Base-by-base conservation (phyloP, 1,284 basidiomycete genomes). In the Ustilago nuda region DNA sequence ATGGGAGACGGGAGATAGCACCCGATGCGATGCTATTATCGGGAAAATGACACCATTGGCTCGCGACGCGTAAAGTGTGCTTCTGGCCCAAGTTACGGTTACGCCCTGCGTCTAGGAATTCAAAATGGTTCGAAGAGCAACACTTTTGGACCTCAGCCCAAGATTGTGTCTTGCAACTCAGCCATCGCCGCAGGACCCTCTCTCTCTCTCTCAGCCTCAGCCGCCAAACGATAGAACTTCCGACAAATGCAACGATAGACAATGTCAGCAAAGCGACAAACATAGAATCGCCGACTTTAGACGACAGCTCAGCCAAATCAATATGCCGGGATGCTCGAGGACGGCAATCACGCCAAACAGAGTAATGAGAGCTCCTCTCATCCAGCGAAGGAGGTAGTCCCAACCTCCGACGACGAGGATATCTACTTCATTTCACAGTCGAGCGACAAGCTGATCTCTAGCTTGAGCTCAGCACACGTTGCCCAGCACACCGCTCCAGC, bases 391-490 rank as follows among this genome's bases (percentile, higher is more conserved):
- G 56, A 66, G 43, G 48, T 75, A 11, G 67, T 75, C 0, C 63
- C 72, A 0, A 75, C 72, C 0, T 75, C 72, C 7, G 72, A 75
- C 45, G 67, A 75, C 17, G 72, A 75, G 35, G 72, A 75, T 13
- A 23, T 65, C 11, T 70, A 70, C 57, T 66, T 75, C 35, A 17
- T 75, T 3, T 75, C 72, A 12, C 72, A 70, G 52, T 52, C 71
- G 6, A 65, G 64, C 11, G 56, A 56, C 27, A 62, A 32, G 32
- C 39, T 56, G 12, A 56, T 48, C 0, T 63, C 56, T 6, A 60
- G 48, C 53, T 53, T 51, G 39, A 65, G 51, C 17, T 37, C 61
- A 5, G 41, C 33, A n/a, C 15, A 9, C 8, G 2, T n/a, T 5
- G 23, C 9, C 2, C 19, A n/a, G 2, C 23, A 13, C 12, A 61